Evolutionary conservation across 192 early-diverging fungal genomes (phyloP).

Genomic region (Coemansia sp.): DNA sequence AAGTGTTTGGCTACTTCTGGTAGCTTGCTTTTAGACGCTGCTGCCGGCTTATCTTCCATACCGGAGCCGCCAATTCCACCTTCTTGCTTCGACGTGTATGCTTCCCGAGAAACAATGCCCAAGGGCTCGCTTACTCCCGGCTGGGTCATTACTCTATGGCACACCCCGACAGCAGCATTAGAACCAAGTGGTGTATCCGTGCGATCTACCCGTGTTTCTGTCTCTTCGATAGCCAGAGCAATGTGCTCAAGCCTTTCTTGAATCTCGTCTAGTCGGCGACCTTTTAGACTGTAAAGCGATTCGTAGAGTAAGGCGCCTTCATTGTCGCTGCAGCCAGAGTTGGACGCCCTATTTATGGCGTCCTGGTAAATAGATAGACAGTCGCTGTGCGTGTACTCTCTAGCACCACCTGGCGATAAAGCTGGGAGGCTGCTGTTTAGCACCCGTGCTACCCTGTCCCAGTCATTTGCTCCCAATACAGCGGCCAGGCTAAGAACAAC

Average conservation of each 20-base stretch:
- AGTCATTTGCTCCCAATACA: constrained; percentile 20
- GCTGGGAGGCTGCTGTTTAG: constrained; percentile 3
- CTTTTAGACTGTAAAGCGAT: constrained; percentile 20
- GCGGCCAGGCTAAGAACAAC: constrained; percentile 30
- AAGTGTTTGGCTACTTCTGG: background rate
- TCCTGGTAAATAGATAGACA: constrained; percentile 29
- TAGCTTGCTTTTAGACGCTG: background rate
- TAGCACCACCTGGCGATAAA: background rate
- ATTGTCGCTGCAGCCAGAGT: background rate
- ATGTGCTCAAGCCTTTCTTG: constrained; percentile 16
- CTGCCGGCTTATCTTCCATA: background rate
- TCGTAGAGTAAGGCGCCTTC: background rate
- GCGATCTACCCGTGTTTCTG: background rate
- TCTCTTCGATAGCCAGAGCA: constrained; percentile 5
- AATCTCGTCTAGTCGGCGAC: constrained; percentile 33
- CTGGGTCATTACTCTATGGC: too few relatives aligned
- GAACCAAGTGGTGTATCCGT: background rate
- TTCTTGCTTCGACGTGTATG: background rate
- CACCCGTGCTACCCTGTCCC: constrained; percentile 17
- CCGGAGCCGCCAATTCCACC: background rate
- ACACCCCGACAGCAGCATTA: background rate
- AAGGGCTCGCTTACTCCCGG: background rate
- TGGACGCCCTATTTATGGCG: background rate
- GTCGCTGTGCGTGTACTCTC: constrained; percentile 16
- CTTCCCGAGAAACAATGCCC: background rate